Percentiles rank a stretch among this genome's conserved stretches.
Conservation (phyloP, 202 grass and related monocot species). For the Schoenoplectus triqueter region DNA sequence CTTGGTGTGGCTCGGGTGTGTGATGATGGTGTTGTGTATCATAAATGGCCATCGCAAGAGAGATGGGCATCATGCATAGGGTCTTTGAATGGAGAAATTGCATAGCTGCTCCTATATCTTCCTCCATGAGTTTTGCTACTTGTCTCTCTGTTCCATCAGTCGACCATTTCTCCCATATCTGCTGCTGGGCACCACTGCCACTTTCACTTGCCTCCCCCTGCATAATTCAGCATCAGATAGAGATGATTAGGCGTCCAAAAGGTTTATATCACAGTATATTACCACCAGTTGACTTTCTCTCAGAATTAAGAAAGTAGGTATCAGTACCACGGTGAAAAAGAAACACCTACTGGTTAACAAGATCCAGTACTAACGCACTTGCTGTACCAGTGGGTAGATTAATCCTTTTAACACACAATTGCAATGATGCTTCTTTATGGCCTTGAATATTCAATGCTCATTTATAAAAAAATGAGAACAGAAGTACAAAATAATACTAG, state of each 20-base stretch:
- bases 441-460: conserved; percentile 12
- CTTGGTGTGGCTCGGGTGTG: conserved; percentile 52
- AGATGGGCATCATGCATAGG: conserved; percentile 98
- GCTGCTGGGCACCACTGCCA: conserved; percentile 58
- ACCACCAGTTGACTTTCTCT: conserved; percentile 33
- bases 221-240: conserved; percentile 41
- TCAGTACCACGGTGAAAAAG: conserved; percentile 15
- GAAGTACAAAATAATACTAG: conserved; percentile 20
- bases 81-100: conserved; percentile 99
- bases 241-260: conserved; percentile 22
- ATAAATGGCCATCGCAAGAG: conserved; percentile 96
- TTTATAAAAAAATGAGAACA: conserved; percentile 4
- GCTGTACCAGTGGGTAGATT: background rate
- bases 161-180: conserved; percentile 99
- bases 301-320: conserved; percentile 31
- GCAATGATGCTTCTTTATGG: conserved; percentile 5
- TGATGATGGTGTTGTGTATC: conserved; percentile 70
- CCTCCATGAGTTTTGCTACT: conserved; percentile 93
- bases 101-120: conserved; percentile 90
- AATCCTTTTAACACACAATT: background rate
- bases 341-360: conserved; percentile 1
- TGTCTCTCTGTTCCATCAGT: conserved; percentile 96
- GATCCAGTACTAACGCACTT: background rate
- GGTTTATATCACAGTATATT: conserved; percentile 3
- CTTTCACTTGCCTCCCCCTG: conserved; percentile 88